Base-by-base conservation (phyloP, 306 rosid species). In the Cicer pinnatifidum region DNA sequence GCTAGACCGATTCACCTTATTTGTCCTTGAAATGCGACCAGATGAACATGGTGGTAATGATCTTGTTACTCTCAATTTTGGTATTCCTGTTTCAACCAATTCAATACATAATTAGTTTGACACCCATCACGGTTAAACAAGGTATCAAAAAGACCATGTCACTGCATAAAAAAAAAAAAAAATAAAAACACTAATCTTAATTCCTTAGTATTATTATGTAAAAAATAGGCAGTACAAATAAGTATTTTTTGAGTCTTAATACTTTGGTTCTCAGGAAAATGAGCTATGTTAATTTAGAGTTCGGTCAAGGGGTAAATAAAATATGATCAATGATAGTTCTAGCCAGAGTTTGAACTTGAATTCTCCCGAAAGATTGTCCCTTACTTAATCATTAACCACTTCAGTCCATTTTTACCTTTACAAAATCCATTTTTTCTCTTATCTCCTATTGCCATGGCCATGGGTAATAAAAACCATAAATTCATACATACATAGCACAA, bases 31-130 rank as follows among this genome's bases (percentile, higher is more conserved):
- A 74, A 50, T 19, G 11, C 77, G 89, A 60, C 77, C 52, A 3
- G 72, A 37, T 67, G 80, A 66, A 47, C 54, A 57, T 69, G 72
- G n/a, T 39, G 89, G 82, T 8, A 72, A 51, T 9, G 85, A 65
- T 82, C 33, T 87, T 57, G 77, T 19, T 16, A 1, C 11, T 70
- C 1, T 48, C 72, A 69, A 16, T 67, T 78, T 86, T 19, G 56
- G 0, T 0, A 11, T 35, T 39, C 80, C 93, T 89, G 84, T 44
- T 59, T 72, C 66, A 76, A 85, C 19, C 72, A 62, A 70, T 43
- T 45, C 11, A 63, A 75, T 72, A 45, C 1, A 51, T 12, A 54
- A 17, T 76, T 23, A 82, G 63, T 39, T 73, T 20, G 11, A 6
- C 75, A 66, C 66, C 43, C 51, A 65, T 40, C 60, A 53, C 35